A percentile compares a stretch with the other conserved stretches of the same genome.
These are phyloP conservation scores for Camelina hispida DNA, from an alignment of 345 rosid species.

Conservation along the genomic window DNA sequence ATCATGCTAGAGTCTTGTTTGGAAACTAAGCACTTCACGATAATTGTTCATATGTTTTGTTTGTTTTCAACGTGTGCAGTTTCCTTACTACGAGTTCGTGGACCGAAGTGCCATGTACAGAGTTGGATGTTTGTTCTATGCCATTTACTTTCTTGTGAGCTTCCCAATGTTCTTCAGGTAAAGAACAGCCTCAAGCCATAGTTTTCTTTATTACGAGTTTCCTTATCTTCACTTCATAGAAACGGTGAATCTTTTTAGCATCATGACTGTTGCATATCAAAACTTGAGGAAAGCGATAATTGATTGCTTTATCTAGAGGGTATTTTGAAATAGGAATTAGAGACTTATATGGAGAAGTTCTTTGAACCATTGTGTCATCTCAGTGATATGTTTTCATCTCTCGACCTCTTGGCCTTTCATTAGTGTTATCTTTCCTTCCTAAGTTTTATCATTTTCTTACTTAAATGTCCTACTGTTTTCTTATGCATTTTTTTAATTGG, in stretches of 20 bases:
- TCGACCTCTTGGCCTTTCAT: not conserved
- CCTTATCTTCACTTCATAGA: not conserved
- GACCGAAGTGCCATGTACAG: slow-evolving; percentile 95
- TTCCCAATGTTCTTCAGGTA: slow-evolving; percentile 99
- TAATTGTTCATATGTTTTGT: not conserved
- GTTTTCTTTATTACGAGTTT: not conserved
- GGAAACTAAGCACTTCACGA: not conserved
- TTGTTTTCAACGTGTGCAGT: slow-evolving; percentile 57
- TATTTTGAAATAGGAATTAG: not conserved
- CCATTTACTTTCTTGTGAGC: slow-evolving; percentile 94
- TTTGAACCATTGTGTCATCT: not conserved
- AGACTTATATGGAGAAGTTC: not conserved
- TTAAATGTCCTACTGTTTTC: not conserved
- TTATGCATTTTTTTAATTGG: not conserved
- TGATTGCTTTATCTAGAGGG: not conserved
- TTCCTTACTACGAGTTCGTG: slow-evolving; percentile 93
- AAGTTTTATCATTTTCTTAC: not conserved
- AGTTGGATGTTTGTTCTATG: slow-evolving; percentile 96
- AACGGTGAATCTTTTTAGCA: not conserved
- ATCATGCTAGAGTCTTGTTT: not conserved
- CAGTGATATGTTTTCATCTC: not conserved
- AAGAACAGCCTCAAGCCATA: slow-evolving; percentile 32
- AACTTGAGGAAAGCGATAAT: not conserved
- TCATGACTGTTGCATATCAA: slow-evolving; percentile 15
- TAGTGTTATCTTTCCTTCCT: not conserved